Evolutionary conservation across 208 protist species (phyloP).

Genomic region (Dictyostelium gargantuum): DNA sequence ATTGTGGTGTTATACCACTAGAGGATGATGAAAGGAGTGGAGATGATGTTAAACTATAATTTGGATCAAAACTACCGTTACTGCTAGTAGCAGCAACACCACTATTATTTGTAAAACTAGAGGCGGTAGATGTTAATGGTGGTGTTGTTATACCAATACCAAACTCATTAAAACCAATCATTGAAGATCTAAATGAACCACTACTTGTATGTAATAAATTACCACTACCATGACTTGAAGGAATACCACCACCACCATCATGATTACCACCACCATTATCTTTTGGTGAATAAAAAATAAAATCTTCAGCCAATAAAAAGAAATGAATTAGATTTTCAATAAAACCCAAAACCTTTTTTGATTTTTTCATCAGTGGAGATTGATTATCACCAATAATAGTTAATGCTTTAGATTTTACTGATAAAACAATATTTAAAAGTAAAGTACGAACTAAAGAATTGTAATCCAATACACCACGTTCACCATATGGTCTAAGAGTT

Average conservation of each 20-base stretch:
- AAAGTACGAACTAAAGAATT: constrained; percentile 4
- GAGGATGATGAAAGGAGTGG: background rate
- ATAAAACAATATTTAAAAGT: constrained; percentile 18
- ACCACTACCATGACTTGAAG: too few species aligned
- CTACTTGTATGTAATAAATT: background rate
- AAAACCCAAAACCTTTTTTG: background rate
- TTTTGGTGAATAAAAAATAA: constrained; percentile 42
- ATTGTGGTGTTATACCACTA: background rate
- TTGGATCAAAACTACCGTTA: background rate
- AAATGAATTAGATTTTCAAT: constrained; percentile 40
- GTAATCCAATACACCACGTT: constrained; percentile 46
- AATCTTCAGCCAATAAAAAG: constrained; percentile 38
- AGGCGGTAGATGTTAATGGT: background rate
- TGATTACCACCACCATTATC: too few species aligned
- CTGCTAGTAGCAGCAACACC: background rate
- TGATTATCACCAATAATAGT: background rate
- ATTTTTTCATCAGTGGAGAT: background rate
- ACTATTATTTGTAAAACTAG: background rate
- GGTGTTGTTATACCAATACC: too few species aligned
- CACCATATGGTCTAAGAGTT: constrained; percentile 1
- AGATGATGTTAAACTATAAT: background rate
- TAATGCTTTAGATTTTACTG: background rate
- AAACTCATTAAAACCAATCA: background rate
- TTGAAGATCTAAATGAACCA: background rate
- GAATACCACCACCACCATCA: too few species aligned